A percentile compares a stretch with the other conserved stretches of the same genome.
Evolutionary conservation across 306 rosid genomes (phyloP).

Genomic region (Crataegus laevigata): DNA sequence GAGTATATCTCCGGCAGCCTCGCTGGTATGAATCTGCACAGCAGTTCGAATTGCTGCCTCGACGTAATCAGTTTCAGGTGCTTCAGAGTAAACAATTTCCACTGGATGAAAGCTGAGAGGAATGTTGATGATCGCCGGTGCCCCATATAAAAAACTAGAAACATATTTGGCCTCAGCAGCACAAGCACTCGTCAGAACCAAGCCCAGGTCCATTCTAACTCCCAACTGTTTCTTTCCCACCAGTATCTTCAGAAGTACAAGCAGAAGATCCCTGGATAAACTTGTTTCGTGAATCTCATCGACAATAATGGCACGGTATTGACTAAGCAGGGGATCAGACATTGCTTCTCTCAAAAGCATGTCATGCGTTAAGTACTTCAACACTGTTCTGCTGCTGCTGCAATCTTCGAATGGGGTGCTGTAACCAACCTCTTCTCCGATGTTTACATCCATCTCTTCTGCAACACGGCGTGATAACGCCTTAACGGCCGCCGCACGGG

Average conservation of each 20-base stretch:
- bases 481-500: constrained; percentile 72
- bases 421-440: constrained; percentile 90
- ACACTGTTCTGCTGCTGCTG: constrained; percentile 52
- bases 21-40: constrained; percentile 61
- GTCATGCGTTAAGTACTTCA: constrained; percentile 77
- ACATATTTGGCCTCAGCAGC: constrained; percentile 13
- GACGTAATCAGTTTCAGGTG: constrained; percentile 45
- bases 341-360: constrained; percentile 82
- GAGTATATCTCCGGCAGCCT: constrained; percentile 60
- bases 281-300: constrained; percentile 80
- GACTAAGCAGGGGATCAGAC: constrained; percentile 69
- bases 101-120: constrained; percentile 36
- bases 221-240: constrained; percentile 34
- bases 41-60: constrained; percentile 63
- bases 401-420: constrained; percentile 71
- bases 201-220: no score
- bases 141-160: no score
- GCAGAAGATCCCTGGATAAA: constrained; percentile 62
- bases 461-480: constrained; percentile 77
- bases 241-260: constrained; percentile 65
- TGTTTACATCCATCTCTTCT: constrained; percentile 72
- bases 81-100: constrained; percentile 43
- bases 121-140: no score
- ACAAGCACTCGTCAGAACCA: constrained; percentile 79
- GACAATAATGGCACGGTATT: constrained; percentile 57